Base-by-base conservation (phyloP, 495 filamentous ascomycete genomes). In the Neurospora discreta region DNA sequence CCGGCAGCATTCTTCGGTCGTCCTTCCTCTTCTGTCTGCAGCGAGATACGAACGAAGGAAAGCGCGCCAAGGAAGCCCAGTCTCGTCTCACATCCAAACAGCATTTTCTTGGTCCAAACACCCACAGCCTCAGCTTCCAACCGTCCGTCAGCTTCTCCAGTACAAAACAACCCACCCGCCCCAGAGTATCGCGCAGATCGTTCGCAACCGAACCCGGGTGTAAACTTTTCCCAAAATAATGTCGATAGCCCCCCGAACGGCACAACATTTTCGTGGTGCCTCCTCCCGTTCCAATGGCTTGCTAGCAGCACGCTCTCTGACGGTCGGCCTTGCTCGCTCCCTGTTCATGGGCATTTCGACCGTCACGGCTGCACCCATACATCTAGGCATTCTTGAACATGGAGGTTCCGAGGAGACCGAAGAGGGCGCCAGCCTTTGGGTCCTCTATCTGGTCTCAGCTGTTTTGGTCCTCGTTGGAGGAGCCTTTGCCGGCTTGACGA, bases 401-500 rank as follows among this genome's bases (percentile, higher is more conserved):
- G 60, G 69, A 40, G 69, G 42, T 16, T 71, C 74, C 52, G 76
- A 80, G 70, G 77, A 71, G 15, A 80, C 78, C 68, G 81, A 84
- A 36, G 81, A 81, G 23, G 83, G 79, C 44, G 80, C 78, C n/a
- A 75, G 79, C 69, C 76, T 83, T 11, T 82, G 80, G 82, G 80
- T 85, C 71, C 80, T 85, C 70, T 84, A 82, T 46, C 76, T 81
- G 42, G 77, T 80, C 13, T 85, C 84, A 10, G 68, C 82, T 41
- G 70, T 88, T 39, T 85, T 99, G 52, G 95, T 98, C 11, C 84
- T 98, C 71, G 85, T 90, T 5, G 95, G 95, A 65, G 95, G 95
- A 41, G 92, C 91, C n/a, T 99, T 99, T 81, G 96, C 95, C 15
- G 95, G 95, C 38, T 84, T 99, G 78, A 99, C 95, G 42, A 96